Evolutionary conservation across 176 grass and related monocot genomes (phyloP).

Genomic region (Triticum timopheevii): DNA sequence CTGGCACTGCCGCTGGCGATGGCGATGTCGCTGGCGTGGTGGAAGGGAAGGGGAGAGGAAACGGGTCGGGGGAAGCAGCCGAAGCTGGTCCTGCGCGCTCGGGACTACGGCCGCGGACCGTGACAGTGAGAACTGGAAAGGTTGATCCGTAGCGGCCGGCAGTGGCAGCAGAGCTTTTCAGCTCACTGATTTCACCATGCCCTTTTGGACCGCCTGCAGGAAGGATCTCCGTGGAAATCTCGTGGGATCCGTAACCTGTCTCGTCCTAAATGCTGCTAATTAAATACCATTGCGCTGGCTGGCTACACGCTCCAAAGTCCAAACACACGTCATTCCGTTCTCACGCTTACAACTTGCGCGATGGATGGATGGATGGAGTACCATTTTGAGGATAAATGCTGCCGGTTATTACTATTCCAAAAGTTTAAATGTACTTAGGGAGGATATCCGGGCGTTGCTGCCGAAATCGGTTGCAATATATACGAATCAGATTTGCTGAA

Average conservation of each 20-base stretch:
- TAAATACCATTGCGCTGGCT: no score
- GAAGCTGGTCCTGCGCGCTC: neutral
- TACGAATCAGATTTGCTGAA: no score
- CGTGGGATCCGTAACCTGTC: neutral
- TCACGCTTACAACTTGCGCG: no score
- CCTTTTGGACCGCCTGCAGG: neutral
- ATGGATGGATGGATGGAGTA: no score
- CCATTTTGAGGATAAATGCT: no score
- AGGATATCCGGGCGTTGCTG: no score
- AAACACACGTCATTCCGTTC: no score
- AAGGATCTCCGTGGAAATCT: neutral
- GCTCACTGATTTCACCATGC: slow-evolving; percentile 7
- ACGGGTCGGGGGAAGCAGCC: slow-evolving; percentile 4
- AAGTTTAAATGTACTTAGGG: no score
- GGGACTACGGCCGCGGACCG: neutral
- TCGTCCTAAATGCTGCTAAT: no score
- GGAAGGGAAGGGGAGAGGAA: neutral
- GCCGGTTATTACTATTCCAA: no score
- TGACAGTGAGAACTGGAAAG: slow-evolving; percentile 1
- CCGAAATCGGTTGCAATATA: no score
- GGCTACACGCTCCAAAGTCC: no score
- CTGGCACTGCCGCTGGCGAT: neutral
- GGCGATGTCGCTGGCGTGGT: neutral
- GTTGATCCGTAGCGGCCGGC: neutral
- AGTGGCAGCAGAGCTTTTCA: slow-evolving; percentile 1